Percentiles rank a stretch among this genome's conserved stretches.
phyloP scores from a whole-genome alignment of 23 red algal species.

The Pyropia haitanensis region DNA sequence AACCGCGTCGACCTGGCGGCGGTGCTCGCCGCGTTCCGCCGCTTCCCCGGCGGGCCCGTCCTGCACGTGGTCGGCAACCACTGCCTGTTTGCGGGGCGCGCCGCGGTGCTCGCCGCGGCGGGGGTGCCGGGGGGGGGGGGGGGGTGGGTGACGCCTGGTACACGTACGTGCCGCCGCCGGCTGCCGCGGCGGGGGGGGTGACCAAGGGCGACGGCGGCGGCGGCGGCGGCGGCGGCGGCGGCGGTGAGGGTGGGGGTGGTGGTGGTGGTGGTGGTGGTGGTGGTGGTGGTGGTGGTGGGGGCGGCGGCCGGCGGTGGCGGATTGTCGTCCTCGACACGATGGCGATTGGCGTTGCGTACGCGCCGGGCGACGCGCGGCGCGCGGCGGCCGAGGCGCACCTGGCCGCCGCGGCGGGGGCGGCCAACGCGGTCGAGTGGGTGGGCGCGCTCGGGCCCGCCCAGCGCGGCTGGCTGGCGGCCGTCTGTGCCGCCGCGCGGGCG shows the following conservation, averaged over 20 bases:
- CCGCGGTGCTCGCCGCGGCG: background rate
- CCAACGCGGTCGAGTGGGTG: slow-evolving; percentile 48
- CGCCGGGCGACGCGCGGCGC: background rate
- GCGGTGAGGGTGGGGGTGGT: too few species aligned
- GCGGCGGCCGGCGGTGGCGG: slow-evolving; percentile 22
- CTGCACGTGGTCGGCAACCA: slow-evolving; percentile 70
- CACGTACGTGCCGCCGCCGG: too few species aligned
- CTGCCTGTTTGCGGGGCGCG: slow-evolving; percentile 30
- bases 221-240: too few species aligned
- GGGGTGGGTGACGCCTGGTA: too few species aligned
- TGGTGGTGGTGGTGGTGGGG: too few species aligned
- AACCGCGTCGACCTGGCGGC: slow-evolving; percentile 16
- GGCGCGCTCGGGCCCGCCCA: slow-evolving; percentile 36
- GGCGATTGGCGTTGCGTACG: slow-evolving; percentile 17
- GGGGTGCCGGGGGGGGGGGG: too few species aligned
- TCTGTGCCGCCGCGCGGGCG: slow-evolving; percentile 4
- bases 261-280: too few species aligned
- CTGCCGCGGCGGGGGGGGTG: too few species aligned
- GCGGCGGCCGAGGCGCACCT: slow-evolving; percentile 21
- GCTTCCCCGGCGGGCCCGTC: slow-evolving; percentile 4
- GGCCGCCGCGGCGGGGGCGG: slow-evolving; percentile 5
- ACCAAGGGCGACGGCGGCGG: too few species aligned
- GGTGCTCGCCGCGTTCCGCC: slow-evolving; percentile 13
- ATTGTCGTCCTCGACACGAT: slow-evolving; percentile 65
- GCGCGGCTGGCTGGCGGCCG: slow-evolving; percentile 25